Base-by-base conservation (phyloP, 2,329 filamentous ascomycete genomes). In the Diaporthe eres region DNA sequence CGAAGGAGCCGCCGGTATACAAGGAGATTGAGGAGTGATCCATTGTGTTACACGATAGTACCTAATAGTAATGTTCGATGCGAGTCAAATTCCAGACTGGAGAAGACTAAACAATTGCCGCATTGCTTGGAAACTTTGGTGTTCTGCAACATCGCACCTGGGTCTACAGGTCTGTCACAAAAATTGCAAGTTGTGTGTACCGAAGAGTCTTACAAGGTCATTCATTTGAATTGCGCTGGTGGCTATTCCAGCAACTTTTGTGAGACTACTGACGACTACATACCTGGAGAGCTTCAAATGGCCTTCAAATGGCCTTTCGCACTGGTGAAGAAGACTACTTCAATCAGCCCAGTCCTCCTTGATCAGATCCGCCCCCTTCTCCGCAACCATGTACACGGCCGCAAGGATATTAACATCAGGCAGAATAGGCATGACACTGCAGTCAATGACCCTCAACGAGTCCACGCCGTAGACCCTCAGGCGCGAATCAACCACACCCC, bases 391-490 rank as follows among this genome's bases (percentile, higher is more conserved):
- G 60, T 78, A 78, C 17, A 76, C 71, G 4, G 78, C 70, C 42
- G 77, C 77, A 28, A 77, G 77, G 34, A 80, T 76, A 74, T 82
- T 81, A 2, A 79, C 81, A 31, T 78, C 75, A 8, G 85, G 85
- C 39, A 86, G 82, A 34, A 86, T 77, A 8, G 86, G 86, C 39
- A 86, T 83, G 37, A 87, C 81, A 39, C 83, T 83, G 8, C 83
- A 82, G 75, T 87, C 86, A 3, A 85, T 84, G 31, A 87, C 80
- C 22, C 85, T 81, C 60, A 87, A 77, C 71, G 85, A 85, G 31
- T 79, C 77, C 22, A 82, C 83, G 3, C 86, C 86, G 75, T 85
- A 86, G 0, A 87, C 86, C 55, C 81, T 76, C 60, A 87, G 77
- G 19, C 82, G 78, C 39, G 83, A 75, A 71, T 84, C 82, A 0